Conservation (phyloP, 352 stramenopile species). For the Thalassiosira ordinaria region DNA sequence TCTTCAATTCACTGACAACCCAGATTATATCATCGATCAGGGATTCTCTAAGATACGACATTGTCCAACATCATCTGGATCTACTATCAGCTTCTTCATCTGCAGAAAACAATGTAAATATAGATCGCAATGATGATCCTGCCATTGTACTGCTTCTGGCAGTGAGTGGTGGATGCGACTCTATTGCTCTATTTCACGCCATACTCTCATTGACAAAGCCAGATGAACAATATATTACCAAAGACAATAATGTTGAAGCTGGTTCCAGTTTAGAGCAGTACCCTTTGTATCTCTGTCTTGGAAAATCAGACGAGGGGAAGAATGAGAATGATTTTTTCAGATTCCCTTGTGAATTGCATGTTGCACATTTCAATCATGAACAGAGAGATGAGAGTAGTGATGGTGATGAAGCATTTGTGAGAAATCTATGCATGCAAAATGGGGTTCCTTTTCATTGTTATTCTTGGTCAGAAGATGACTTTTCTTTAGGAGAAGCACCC, state of each 20-base stretch:
- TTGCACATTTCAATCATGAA: slow-evolving; percentile 85
- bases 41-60: slow-evolving; percentile 42
- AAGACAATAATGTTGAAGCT: slow-evolving; percentile 20
- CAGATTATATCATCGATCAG: slow-evolving; percentile 30
- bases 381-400: slow-evolving; percentile 75
- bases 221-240: not conserved
- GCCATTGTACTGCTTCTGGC: slow-evolving; percentile 68
- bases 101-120: slow-evolving; percentile 1
- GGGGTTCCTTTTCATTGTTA: slow-evolving; percentile 72
- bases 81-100: not conserved
- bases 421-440: slow-evolving; percentile 59
- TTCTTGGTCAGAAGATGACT: slow-evolving; percentile 65
- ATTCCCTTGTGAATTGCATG: slow-evolving; percentile 67
- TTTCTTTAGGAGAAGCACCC: not conserved
- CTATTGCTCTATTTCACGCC: slow-evolving; percentile 79
- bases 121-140: not conserved
- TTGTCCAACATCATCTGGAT: slow-evolving; percentile 46
- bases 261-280: no score
- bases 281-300: no score
- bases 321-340: slow-evolving; percentile 12
- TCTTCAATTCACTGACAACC: no score
- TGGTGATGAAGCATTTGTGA: slow-evolving; percentile 72
- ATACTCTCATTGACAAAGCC: slow-evolving; percentile 46
- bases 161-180: slow-evolving; percentile 85
- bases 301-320: slow-evolving; percentile 8